Conservation (phyloP, 371 early-diverging fungal species). For the Rhizoclosmatium hyalinum region DNA sequence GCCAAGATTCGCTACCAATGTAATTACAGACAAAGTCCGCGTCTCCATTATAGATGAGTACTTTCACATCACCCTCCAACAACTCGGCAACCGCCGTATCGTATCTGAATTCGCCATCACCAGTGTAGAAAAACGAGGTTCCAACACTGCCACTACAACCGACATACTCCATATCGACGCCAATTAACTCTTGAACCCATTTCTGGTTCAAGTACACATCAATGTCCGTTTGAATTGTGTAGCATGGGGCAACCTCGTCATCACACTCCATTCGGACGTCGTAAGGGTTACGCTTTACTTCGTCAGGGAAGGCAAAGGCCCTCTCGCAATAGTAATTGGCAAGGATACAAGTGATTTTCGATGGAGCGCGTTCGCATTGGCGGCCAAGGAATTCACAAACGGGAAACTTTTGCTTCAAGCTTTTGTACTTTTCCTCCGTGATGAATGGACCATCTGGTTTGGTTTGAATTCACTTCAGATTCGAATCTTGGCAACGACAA, state of each 20-base stretch:
- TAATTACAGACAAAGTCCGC: constrained; percentile 77
- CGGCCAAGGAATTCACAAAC: constrained; percentile 68
- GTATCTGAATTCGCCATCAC: constrained; percentile 92
- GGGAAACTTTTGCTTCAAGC: constrained; percentile 76
- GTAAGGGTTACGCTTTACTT: constrained; percentile 49
- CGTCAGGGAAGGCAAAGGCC: constrained; percentile 25
- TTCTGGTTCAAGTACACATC: constrained; percentile 74
- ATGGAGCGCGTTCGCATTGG: constrained; percentile 20
- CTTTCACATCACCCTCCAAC: constrained; percentile 78
- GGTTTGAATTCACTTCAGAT: constrained; percentile 71
- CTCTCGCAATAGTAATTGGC: constrained; percentile 30
- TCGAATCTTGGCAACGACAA: neutral
- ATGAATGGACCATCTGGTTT: constrained; percentile 76
- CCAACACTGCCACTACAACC: constrained; percentile 86
- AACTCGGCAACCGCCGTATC: constrained; percentile 75
- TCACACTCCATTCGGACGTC: constrained; percentile 63
- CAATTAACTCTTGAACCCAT: constrained; percentile 82
- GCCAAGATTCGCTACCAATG: constrained; percentile 95
- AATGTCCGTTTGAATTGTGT: constrained; percentile 71
- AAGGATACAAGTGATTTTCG: constrained; percentile 23
- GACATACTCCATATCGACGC: constrained; percentile 72
- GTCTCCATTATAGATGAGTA: constrained; percentile 90
- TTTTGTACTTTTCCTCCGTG: constrained; percentile 65
- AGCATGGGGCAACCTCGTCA: constrained; percentile 11
- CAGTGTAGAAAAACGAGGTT: constrained; percentile 73